A percentile compares a stretch with the other conserved stretches of the same genome.
phyloP scores from a whole-genome alignment of 192 early-diverging fungal genomes.

The Thamnidium elegans region DNA sequence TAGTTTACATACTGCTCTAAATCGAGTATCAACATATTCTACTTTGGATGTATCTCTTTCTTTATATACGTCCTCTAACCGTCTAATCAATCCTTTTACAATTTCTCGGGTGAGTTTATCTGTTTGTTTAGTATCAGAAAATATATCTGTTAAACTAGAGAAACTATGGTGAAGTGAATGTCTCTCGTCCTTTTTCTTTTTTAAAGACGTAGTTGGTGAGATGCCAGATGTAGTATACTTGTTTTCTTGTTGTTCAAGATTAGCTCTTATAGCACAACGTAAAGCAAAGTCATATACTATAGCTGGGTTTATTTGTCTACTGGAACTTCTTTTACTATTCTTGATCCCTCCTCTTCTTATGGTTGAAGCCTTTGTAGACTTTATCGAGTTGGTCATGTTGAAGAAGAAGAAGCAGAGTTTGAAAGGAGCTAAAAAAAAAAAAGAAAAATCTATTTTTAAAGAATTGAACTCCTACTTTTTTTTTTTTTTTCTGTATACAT shows the following conservation, averaged over 20 bases:
- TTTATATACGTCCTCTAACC: constrained; percentile 44
- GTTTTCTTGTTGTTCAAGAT: constrained; percentile 18
- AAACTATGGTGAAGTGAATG: constrained; percentile 1
- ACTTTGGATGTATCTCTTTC: constrained; percentile 39
- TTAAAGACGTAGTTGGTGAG: background rate
- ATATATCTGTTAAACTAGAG: background rate
- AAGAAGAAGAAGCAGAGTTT: background rate
- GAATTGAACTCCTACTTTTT: background rate
- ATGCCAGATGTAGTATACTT: background rate
- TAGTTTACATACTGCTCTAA: constrained; percentile 28
- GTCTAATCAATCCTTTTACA: constrained; percentile 36
- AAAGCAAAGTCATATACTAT: constrained; percentile 38
- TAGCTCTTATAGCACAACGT: constrained; percentile 38
- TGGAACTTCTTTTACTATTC: background rate
- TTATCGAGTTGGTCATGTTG: background rate
- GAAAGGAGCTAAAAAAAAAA: too few relatives aligned
- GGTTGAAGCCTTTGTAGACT: constrained; percentile 10
- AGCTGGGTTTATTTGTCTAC: constrained; percentile 20
- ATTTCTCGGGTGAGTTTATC: constrained; percentile 50
- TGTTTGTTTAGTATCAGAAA: constrained; percentile 14
- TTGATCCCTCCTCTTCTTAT: constrained; percentile 18
- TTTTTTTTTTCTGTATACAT: too few relatives aligned
- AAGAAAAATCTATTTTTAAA: background rate
- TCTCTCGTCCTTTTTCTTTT: background rate
- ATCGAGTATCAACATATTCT: constrained; percentile 43